A percentile compares a stretch with the other conserved stretches of the same genome.
These are phyloP conservation scores for Nevesoporus exiguus DNA, from an alignment of 768 basidiomycete genomes.

Conservation along the genomic window DNA sequence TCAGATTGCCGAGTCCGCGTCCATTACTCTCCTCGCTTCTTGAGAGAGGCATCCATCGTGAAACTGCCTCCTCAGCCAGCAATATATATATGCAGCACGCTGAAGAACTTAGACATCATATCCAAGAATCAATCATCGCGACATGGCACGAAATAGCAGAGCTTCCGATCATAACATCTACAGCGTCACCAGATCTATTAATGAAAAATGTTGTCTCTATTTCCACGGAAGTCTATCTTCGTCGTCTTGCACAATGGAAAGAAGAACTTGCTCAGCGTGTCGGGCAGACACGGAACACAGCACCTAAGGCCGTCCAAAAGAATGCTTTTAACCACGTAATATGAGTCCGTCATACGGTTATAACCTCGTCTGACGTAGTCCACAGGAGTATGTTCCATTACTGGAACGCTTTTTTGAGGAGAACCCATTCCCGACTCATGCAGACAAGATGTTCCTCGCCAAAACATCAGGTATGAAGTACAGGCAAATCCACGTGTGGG, in stretches of 20 bases:
- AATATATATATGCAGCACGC: background rate
- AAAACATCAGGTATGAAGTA: constrained; percentile 9
- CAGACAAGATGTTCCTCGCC: constrained; percentile 13
- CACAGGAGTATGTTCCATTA: constrained; percentile 1
- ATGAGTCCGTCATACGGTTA: fast-evolving
- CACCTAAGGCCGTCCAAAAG: fast-evolving
- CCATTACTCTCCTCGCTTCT: background rate
- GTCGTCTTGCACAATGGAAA: background rate
- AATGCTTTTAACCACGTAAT: constrained; percentile 5
- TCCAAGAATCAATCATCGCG: background rate
- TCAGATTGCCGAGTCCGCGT: background rate
- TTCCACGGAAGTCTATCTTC: background rate
- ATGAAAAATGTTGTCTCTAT: background rate
- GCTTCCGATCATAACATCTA: fast-evolving
- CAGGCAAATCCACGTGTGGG: constrained; percentile 20
- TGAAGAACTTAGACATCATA: background rate
- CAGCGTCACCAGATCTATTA: fast-evolving
- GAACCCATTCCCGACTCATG: constrained; percentile 11
- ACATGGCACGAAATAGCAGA: background rate
- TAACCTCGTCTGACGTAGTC: fast-evolving
- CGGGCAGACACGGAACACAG: background rate
- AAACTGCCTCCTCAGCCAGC: background rate
- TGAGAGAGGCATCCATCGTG: background rate
- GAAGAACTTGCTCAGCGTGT: background rate
- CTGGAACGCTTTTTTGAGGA: constrained; percentile 13